phyloP scores from a whole-genome alignment of 768 basidiomycete genomes.

The Podaxis sp. region DNA sequence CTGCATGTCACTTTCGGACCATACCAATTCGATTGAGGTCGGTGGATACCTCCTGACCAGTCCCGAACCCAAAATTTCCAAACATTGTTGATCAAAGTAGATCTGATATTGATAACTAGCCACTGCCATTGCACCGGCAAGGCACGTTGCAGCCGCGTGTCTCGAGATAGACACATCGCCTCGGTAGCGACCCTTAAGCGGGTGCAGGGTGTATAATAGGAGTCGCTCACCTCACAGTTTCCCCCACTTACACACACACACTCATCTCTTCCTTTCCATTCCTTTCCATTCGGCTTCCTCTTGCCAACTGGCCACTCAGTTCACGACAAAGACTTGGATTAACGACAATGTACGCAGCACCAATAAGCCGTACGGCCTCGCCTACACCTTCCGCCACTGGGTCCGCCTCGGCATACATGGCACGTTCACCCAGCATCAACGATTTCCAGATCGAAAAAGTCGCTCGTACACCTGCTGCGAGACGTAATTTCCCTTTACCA shows the following conservation, averaged over 20 bases:
- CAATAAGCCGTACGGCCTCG: constrained; percentile 15
- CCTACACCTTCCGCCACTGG: constrained; percentile 9
- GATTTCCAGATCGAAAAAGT: constrained; percentile 70
- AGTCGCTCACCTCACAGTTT: background rate
- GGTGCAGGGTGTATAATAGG: constrained; percentile 6
- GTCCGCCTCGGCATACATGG: background rate
- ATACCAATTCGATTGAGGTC: background rate
- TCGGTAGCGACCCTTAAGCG: background rate
- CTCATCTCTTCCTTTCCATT: background rate
- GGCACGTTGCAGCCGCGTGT: constrained; percentile 18
- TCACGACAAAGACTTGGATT: background rate
- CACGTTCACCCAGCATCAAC: constrained; percentile 39
- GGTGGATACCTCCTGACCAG: background rate
- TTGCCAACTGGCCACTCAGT: background rate
- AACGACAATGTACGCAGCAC: constrained; percentile 15
- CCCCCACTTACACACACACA: background rate
- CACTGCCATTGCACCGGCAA: background rate
- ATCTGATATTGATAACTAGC: background rate
- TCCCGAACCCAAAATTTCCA: background rate
- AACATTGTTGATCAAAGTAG: background rate
- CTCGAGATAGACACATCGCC: background rate
- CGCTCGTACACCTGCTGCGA: constrained; percentile 32
- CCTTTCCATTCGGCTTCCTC: background rate
- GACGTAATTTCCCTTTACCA: constrained; percentile 30
- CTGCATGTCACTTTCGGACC: background rate